Base-by-base conservation (phyloP, 139 green algal species). In the Microglena sp. region DNA sequence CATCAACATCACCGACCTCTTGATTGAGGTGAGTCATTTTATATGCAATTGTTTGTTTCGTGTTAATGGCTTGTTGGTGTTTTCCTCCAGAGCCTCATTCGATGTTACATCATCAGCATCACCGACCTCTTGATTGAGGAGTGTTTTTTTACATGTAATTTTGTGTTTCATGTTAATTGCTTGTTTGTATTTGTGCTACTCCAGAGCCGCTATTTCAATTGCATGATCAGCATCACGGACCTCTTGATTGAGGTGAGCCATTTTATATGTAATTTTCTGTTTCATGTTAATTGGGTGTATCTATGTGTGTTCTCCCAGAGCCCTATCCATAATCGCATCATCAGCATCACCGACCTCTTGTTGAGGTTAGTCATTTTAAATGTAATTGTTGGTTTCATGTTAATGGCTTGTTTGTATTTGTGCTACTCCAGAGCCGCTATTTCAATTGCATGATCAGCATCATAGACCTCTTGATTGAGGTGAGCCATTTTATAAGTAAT, bases 351-450 rank as follows among this genome's bases (percentile, higher is more conserved):
- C 18, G 56, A 64, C 56, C 56, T 64, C 8, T 21, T 64, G 56
- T 45, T 43, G 56, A 64, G 56, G 28, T 64, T 7, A 27, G 56
- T 60, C 8, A 32, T 18, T 60, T 8, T 50, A 18, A 24, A 18
- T 50, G 40, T 50, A 18, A 24, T 11, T 50, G 40, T 18, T 11
- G 11, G 40, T 50, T 11, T 50, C 15, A 24, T 11, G 11, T 11
- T 50, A 18, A 24, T 11, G 11, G 40, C 40, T 11, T 50, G 40
- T 50, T 11, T 50, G 40, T 50, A 50, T 50, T 11, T 50, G 40
- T 50, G 40, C n/a, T 95, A 72, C 78, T 95, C 60, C 82, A 90
- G 60, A 85, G 72, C 45, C 81, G 95, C 34, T 89, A 95, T 33
- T 77, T 84, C 56, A 92, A 86, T 66, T 74, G 78, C 55, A 82